Evolutionary conservation across 1,139 yeast genomes (phyloP).

Genomic region (Blastobotrys apis): DNA sequence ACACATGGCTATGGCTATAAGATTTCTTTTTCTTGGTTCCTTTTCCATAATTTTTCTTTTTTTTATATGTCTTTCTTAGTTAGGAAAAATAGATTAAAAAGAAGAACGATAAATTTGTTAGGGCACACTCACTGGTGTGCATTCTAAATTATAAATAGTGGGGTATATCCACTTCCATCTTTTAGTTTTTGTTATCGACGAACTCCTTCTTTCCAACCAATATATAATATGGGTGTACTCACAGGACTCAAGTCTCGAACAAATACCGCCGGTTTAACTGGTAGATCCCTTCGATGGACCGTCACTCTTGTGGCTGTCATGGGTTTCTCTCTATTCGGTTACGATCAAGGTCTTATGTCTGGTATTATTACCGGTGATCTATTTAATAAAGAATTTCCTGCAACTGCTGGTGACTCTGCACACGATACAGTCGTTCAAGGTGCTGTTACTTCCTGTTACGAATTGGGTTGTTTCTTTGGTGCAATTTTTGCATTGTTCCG

Average conservation of each 20-base stretch:
- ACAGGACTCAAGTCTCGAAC: constrained; percentile 20
- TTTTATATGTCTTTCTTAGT: no score
- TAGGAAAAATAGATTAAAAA: no score
- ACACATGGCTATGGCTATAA: no score
- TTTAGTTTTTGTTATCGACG: no score
- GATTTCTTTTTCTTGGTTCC: no score
- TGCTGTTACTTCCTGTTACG: constrained; percentile 71
- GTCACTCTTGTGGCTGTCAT: constrained; percentile 54
- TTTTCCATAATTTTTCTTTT: no score
- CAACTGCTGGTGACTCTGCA: constrained; percentile 22
- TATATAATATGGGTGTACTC: no score
- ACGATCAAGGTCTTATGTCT: constrained; percentile 64
- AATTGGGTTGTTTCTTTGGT: constrained; percentile 75
- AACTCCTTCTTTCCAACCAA: no score
- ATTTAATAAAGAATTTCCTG: constrained; percentile 56
- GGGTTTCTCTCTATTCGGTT: constrained; percentile 71
- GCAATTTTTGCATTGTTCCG: constrained; percentile 55
- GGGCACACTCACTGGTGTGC: no score
- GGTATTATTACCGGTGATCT: constrained; percentile 43
- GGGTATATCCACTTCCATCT: no score
- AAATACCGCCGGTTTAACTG: constrained; percentile 37
- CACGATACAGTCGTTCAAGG: constrained; percentile 45
- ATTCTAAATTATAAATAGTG: no score
- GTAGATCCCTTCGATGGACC: constrained; percentile 43
- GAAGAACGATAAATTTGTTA: no score